A percentile compares a stretch with the other conserved stretches of the same genome.
phyloP scores from a whole-genome alignment of 2,329 filamentous ascomycete genomes.

The Cladosporium phlei region DNA sequence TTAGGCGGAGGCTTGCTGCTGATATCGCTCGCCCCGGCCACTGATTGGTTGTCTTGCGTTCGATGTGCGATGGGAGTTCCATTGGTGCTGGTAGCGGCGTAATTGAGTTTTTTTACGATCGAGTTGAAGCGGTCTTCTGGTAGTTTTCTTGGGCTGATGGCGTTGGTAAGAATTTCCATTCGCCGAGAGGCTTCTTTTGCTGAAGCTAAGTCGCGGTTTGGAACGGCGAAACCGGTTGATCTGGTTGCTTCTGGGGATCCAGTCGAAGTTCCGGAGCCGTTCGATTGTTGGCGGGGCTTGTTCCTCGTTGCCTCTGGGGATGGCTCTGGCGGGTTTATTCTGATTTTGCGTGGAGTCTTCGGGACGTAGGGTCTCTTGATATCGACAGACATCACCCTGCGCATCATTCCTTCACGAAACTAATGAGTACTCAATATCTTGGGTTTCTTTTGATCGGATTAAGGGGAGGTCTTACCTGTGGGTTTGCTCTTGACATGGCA shows the following conservation, averaged over 20 bases:
- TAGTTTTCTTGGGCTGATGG: conserved; percentile 3
- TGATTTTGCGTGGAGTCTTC: conserved; percentile 7
- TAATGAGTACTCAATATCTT: conserved; percentile 12
- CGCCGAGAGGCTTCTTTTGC: conserved; percentile 7
- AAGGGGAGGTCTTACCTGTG: not conserved
- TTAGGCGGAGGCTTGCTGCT: not conserved
- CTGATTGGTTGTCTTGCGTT: not conserved
- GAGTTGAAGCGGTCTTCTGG: conserved; percentile 5
- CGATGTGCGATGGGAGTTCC: not conserved
- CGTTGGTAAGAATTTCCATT: not conserved
- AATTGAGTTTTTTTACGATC: conserved; percentile 4
- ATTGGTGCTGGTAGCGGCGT: conserved; percentile 4
- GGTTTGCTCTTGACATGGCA: conserved; percentile 6
- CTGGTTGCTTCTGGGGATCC: conserved; percentile 6
- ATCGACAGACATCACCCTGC: conserved; percentile 9
- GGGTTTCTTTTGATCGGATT: not conserved
- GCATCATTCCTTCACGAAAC: conserved; percentile 13
- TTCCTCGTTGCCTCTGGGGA: not conserved
- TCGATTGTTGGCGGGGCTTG: not conserved
- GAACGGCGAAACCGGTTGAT: not conserved
- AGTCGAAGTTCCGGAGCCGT: not conserved
- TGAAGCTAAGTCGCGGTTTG: not conserved
- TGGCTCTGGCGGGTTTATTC: not conserved
- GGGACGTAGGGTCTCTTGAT: conserved; percentile 3
- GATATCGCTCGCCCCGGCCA: not conserved